These are phyloP conservation scores for Laguncularia racemosa DNA, from an alignment of 345 rosid species.

Conservation along the genomic window DNA sequence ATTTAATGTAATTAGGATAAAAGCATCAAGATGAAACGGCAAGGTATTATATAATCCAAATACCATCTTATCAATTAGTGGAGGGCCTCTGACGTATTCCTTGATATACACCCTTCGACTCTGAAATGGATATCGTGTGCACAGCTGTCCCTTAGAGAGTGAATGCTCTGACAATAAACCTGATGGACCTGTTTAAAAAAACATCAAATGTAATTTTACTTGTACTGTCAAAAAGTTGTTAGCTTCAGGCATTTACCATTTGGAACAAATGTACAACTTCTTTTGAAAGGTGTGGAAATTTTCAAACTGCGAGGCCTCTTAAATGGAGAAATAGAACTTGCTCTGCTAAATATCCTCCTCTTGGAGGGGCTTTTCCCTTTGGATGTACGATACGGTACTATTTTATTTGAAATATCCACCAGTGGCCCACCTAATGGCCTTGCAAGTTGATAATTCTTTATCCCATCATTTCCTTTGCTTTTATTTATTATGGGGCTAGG, in stretches of 20 bases:
- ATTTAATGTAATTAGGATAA: constrained; percentile 10
- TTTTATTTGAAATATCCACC: constrained; percentile 58
- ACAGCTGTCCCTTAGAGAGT: constrained; percentile 37
- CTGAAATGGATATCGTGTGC: constrained; percentile 52
- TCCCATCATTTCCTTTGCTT: constrained; percentile 21
- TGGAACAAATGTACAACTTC: constrained; percentile 23
- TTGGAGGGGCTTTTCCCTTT: constrained; percentile 25
- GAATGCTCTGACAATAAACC: constrained; percentile 31
- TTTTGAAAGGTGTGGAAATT: constrained; percentile 52
- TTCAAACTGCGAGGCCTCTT: constrained; percentile 75
- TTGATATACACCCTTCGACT: constrained; percentile 50
- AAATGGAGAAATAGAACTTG: constrained; percentile 49
- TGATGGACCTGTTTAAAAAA: constrained; percentile 46
- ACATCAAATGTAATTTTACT: constrained; percentile 9
- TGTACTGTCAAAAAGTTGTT: constrained; percentile 8
- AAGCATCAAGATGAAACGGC: constrained; percentile 6
- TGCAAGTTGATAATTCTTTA: constrained; percentile 21
- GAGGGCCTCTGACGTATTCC: constrained; percentile 63
- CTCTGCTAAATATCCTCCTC: constrained; percentile 47
- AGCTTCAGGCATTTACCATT: constrained; percentile 40
- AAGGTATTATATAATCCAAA: neutral
- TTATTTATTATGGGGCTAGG: constrained; percentile 9
- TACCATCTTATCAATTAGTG: constrained; percentile 44
- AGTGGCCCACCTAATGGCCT: constrained; percentile 40
- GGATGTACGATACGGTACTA: constrained; percentile 18